Evolutionary conservation across 2,329 filamentous ascomycete species (phyloP).

Genomic region (Shiraia bambusicola): DNA sequence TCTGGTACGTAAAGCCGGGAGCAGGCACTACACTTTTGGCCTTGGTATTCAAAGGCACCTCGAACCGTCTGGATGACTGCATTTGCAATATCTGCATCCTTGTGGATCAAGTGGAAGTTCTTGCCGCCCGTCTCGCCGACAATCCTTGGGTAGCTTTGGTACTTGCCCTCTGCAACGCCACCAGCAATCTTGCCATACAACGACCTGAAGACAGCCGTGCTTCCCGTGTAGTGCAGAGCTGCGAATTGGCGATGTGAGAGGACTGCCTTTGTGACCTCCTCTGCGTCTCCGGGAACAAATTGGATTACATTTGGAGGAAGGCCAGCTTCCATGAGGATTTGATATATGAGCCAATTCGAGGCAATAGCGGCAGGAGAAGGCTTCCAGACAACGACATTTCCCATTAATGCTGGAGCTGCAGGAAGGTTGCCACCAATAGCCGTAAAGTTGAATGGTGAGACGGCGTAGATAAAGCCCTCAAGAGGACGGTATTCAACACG

Average conservation of each 20-base stretch:
- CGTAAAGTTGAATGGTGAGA: slow-evolving; percentile 96
- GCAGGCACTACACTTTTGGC: slow-evolving; percentile 87
- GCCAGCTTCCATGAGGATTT: slow-evolving; percentile 88
- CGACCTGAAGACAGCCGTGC: slow-evolving; percentile 85
- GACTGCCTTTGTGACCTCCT: slow-evolving; percentile 75
- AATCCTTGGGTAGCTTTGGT: slow-evolving; percentile 81
- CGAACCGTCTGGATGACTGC: slow-evolving; percentile 80
- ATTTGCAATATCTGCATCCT: slow-evolving; percentile 74
- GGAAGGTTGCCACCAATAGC: slow-evolving; percentile 88
- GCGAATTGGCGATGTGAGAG: slow-evolving; percentile 79
- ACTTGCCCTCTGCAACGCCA: slow-evolving; percentile 78
- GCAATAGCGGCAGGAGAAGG: slow-evolving; percentile 85
- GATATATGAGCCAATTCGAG: slow-evolving; percentile 88
- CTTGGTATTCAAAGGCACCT: slow-evolving; percentile 87
- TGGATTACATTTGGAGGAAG: slow-evolving; percentile 88
- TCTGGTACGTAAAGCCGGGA: slow-evolving; percentile 77
- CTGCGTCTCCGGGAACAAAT: slow-evolving; percentile 86
- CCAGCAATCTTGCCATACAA: slow-evolving; percentile 84
- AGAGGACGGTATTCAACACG: slow-evolving; percentile 84
- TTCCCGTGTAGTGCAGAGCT: slow-evolving; percentile 92
- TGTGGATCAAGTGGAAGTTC: slow-evolving; percentile 87
- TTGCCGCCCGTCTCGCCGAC: slow-evolving; percentile 91
- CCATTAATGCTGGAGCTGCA: slow-evolving; percentile 80
- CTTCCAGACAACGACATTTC: slow-evolving; percentile 96
- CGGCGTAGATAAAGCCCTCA: slow-evolving; percentile 93